These are phyloP conservation scores for Vachellia pachyceras DNA, from an alignment of 306 rosid genomes.

Conservation along the genomic window DNA sequence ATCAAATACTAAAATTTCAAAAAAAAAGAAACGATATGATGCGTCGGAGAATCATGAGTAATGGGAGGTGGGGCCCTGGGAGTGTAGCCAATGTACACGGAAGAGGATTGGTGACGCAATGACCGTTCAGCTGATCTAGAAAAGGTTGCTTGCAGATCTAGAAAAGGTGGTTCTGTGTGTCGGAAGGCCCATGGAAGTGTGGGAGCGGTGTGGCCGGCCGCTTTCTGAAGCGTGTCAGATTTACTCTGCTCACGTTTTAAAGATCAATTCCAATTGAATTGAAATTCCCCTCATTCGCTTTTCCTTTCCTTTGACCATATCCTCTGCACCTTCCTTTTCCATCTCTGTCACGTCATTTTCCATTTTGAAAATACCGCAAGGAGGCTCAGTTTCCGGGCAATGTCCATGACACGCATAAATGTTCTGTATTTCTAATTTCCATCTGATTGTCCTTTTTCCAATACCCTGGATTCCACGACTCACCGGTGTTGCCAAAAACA, in stretches of 20 bases:
- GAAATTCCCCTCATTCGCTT: neutral
- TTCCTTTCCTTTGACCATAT: neutral
- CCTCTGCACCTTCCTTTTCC: neutral
- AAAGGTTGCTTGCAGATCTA: neutral
- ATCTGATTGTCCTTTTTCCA: too few species aligned
- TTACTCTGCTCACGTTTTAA: neutral
- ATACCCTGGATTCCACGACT: too few species aligned
- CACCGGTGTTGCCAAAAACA: too few species aligned
- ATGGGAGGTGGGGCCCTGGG: too few species aligned
- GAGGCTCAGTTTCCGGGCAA: too few species aligned
- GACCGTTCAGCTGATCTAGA: conserved; percentile 12
- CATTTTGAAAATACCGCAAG: too few species aligned
- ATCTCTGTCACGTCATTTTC: too few species aligned
- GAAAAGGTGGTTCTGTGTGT: neutral
- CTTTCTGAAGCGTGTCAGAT: neutral
- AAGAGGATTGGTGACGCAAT: neutral
- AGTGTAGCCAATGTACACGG: neutral
- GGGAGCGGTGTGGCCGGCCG: neutral
- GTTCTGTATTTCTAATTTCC: too few species aligned
- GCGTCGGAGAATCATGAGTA: too few species aligned
- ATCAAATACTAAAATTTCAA: too few species aligned
- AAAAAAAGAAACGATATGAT: too few species aligned
- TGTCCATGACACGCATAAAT: too few species aligned
- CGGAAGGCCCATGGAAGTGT: neutral
- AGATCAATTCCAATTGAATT: neutral